Conservation (phyloP, 2,329 filamentous ascomycete species). For the Sarocladium strictum region DNA sequence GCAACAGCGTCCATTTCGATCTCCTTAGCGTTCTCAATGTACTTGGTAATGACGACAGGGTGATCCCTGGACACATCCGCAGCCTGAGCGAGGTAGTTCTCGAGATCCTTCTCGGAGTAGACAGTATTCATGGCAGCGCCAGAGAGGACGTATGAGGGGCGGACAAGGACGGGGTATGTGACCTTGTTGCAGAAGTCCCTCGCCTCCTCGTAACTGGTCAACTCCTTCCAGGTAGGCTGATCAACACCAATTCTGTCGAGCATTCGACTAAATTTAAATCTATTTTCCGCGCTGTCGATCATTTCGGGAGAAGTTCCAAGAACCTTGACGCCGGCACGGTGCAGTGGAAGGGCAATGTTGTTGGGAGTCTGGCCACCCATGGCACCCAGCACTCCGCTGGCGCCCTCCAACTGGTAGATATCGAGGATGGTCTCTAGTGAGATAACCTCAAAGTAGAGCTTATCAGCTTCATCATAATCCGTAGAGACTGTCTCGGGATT, state of each 20-base stretch:
- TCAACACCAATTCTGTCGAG: constrained; percentile 91
- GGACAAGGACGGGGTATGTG: constrained; percentile 87
- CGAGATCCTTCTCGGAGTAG: constrained; percentile 89
- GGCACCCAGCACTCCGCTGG: constrained; percentile 81
- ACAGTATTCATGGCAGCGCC: constrained; percentile 99
- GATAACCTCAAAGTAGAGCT: constrained; percentile 95
- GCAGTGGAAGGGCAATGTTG: constrained; percentile 89
- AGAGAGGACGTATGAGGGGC: constrained; percentile 93
- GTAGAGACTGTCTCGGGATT: constrained; percentile 88
- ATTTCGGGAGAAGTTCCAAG: constrained; percentile 96
- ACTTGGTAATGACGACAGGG: constrained; percentile 98
- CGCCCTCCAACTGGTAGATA: constrained; percentile 82
- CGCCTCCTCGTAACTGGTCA: constrained; percentile 91
- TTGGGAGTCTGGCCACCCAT: constrained; percentile 98
- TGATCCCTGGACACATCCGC: constrained; percentile 91
- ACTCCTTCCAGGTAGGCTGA: constrained; percentile 95
- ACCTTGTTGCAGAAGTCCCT: constrained; percentile 82
- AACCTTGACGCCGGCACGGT: constrained; percentile 85
- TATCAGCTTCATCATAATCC: constrained; percentile 91
- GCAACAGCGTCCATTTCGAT: constrained; percentile 99
- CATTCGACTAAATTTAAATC: constrained; percentile 99
- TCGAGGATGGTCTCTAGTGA: constrained; percentile 85
- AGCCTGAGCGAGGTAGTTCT: constrained; percentile 82
- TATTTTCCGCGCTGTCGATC: constrained; percentile 96
- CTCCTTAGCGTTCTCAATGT: constrained; percentile 98